Conservation (phyloP, 2,329 filamentous ascomycete genomes). For the Dryadomyces quercus-mongolicae region DNA sequence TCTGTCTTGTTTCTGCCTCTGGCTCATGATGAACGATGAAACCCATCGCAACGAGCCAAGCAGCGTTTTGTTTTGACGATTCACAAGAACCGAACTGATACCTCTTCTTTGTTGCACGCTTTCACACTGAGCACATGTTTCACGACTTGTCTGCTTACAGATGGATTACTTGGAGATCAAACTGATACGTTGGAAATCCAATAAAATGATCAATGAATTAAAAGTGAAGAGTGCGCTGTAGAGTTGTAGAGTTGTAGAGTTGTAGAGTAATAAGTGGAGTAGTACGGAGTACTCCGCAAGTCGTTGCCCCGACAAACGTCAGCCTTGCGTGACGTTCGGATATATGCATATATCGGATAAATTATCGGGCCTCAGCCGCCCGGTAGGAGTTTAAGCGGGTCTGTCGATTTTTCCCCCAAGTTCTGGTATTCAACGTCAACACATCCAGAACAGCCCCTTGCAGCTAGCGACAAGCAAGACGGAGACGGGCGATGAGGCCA, state of each 20-base stretch:
- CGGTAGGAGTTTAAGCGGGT: not conserved
- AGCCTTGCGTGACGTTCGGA: not conserved
- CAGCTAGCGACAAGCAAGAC: too few relatives aligned
- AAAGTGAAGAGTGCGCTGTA: not conserved
- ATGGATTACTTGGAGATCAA: not conserved
- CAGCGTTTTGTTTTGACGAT: not conserved
- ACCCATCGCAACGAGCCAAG: not conserved
- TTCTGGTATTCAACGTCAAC: not conserved
- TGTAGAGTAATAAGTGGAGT: not conserved
- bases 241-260: not conserved
- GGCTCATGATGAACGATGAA: not conserved
- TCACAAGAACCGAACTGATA: not conserved
- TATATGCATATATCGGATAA: not conserved
- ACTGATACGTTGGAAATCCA: not conserved
- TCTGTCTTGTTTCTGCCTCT: not conserved
- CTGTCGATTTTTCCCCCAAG: not conserved
- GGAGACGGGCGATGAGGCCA: too few relatives aligned
- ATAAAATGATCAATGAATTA: not conserved
- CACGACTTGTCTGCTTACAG: not conserved
- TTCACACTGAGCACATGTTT: not conserved
- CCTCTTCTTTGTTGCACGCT: slow-evolving; percentile 1
- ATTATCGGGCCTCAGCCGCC: not conserved
- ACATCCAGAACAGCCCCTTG: not conserved
- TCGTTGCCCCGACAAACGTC: not conserved
- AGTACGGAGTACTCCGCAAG: not conserved